Conservation (phyloP, 768 basidiomycete genomes). For the Boletus speciosus region DNA sequence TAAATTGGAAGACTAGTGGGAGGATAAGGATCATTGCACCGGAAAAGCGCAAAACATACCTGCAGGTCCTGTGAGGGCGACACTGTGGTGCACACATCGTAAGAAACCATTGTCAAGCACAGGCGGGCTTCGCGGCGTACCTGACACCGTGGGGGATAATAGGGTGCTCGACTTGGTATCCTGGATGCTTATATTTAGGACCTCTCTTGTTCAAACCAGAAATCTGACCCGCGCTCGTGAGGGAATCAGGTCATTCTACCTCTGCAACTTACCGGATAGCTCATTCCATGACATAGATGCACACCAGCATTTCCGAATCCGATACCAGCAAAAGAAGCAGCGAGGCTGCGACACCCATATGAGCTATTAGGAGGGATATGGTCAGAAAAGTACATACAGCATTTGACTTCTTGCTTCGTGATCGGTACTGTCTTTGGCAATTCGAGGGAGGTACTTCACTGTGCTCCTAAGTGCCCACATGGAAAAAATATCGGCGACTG, state of each 20-base stretch:
- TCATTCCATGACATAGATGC: conserved; percentile 87
- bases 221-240: conserved; percentile 47
- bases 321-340: conserved; percentile 92
- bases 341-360: conserved; percentile 50
- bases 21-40: neutral
- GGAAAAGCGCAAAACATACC: conserved; percentile 36
- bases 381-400: conserved; percentile 53
- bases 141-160: conserved; percentile 94
- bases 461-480: conserved; percentile 90
- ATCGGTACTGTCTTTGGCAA: conserved; percentile 76
- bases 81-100: conserved; percentile 38
- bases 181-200: conserved; percentile 87
- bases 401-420: conserved; percentile 84
- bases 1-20: conserved; percentile 82
- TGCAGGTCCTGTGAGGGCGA: conserved; percentile 87
- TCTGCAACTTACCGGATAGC: conserved; percentile 62
- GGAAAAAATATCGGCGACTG: conserved; percentile 94
- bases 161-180: conserved; percentile 79
- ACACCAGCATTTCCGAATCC: conserved; percentile 95
- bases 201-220: conserved; percentile 94
- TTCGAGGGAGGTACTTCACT: conserved; percentile 82
- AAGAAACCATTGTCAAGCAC: neutral
- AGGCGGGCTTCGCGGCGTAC: conserved; percentile 29
- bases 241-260: neutral
- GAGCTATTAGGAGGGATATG: neutral